Base-by-base conservation (phyloP, 2,329 filamentous ascomycete species). In the Colletotrichum chrysophilum region DNA sequence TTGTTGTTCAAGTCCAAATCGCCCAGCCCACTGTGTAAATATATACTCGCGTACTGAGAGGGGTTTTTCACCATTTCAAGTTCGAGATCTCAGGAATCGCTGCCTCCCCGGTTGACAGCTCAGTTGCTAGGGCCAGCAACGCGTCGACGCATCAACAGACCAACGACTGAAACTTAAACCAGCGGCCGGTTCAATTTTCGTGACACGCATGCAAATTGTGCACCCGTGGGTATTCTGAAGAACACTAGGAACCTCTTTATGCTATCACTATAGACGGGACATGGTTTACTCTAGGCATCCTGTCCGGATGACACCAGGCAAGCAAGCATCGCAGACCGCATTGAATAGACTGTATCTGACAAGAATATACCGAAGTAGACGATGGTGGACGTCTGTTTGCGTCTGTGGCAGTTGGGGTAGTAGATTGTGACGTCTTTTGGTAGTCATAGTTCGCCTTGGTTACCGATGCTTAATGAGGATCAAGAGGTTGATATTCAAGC, bases 201-300 rank as follows among this genome's bases (percentile, higher is more conserved):
- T 5, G 8, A 10, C 38, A n/a, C 38, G 34, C 34, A 36, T 7
- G 14, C 14, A 36, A 36, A 36, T 36, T 16, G 34, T 36, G 14
- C 14, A 14, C 7, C 34, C 34, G 34, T 16, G 34, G 34, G 14
- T 36, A 16, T 16, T 36, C 14, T 36, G 34, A 16, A 36, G 36
- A 48, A 12, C 3, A 48, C 38, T 12, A 48, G 18, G 18, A n/a
- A n/a, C 38, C 5, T 48, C 38, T 16, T 48, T 3, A 48, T 0
- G 43, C 43, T 48, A 21, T 12, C n/a, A 21, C 0, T 21, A 3
- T 5, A 21, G n/a, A 48, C 43, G 5, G 43, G 5, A 0, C n/a
- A 13, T 0, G 10, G 0, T 7, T 21, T 13, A 0, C n/a, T 48
- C n/a, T 12, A 0, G 1, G 18, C 43, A 48, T 7, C 43, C 5